Percentiles rank a stretch among this genome's conserved stretches.
phyloP scores from a whole-genome alignment of 352 stramenopile species.

The Pythium monospermum region DNA sequence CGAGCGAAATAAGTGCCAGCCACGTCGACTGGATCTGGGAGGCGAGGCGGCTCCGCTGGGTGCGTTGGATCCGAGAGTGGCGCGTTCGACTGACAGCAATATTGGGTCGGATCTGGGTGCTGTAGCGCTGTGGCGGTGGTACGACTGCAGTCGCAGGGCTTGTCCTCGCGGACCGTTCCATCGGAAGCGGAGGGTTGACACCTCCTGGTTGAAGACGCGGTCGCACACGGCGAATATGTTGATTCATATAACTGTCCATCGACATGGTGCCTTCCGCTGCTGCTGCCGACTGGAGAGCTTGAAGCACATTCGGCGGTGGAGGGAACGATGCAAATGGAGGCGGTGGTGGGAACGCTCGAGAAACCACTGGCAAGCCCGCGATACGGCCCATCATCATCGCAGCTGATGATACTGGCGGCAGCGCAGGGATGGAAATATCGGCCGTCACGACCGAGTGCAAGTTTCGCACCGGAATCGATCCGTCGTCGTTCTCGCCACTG shows the following conservation, averaged over 20 bases:
- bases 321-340: slow-evolving; percentile 12
- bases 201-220: slow-evolving; percentile 40
- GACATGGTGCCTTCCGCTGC: slow-evolving; percentile 53
- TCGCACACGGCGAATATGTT: slow-evolving; percentile 75
- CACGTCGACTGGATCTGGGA: slow-evolving; percentile 84
- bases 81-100: slow-evolving; percentile 77
- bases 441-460: slow-evolving; percentile 14
- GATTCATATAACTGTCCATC: slow-evolving; percentile 82
- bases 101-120: slow-evolving; percentile 77
- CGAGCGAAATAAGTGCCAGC: slow-evolving; percentile 78
- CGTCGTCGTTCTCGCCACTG: slow-evolving; percentile 55
- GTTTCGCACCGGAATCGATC: slow-evolving; percentile 13
- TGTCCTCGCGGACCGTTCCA: slow-evolving; percentile 18
- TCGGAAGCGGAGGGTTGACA: slow-evolving; percentile 20
- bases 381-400: slow-evolving; percentile 11
- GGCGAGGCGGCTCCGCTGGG: slow-evolving; percentile 59
- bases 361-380: slow-evolving; percentile 12
- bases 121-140: slow-evolving; percentile 57
- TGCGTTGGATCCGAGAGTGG: slow-evolving; percentile 72
- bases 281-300: slow-evolving; percentile 53
- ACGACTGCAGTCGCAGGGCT: slow-evolving; percentile 31
- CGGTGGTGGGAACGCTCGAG: slow-evolving; percentile 14
- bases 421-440: slow-evolving; percentile 10
- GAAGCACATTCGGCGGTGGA: slow-evolving; percentile 41
- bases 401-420: neutral